phyloP scores from a whole-genome alignment of 83 land plant species.

The Isoetes engelmannii region DNA sequence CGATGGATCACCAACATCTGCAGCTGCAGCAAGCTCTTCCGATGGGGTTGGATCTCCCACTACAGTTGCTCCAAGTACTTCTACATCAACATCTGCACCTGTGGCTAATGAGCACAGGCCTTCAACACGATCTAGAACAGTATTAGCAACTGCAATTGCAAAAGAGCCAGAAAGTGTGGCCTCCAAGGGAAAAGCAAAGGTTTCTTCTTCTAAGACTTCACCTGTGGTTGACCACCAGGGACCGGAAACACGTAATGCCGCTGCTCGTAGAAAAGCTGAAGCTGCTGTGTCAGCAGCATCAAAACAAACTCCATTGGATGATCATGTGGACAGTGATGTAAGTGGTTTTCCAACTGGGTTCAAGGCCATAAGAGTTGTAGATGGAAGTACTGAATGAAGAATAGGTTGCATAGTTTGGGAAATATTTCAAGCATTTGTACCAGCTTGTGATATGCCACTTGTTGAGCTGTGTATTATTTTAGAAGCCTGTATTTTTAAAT shows the following conservation, averaged over 20 bases:
- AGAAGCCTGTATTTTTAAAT: background rate
- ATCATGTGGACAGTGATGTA: constrained; percentile 29
- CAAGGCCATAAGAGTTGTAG: too few species aligned
- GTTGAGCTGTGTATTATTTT: background rate
- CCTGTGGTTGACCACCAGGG: constrained; percentile 42
- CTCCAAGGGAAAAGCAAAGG: constrained; percentile 90
- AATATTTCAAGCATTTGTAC: too few species aligned
- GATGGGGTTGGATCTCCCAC: constrained; percentile 49
- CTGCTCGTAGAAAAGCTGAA: constrained; percentile 67
- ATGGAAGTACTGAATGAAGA: too few species aligned
- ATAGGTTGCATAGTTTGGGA: too few species aligned
- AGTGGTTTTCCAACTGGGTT: background rate
- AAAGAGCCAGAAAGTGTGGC: constrained; percentile 46
- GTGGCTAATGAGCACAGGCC: constrained; percentile 44
- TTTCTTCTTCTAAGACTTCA: constrained; percentile 19
- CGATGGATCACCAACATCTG: constrained; percentile 52
- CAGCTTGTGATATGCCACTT: background rate
- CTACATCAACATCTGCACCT: constrained; percentile 45
- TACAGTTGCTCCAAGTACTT: constrained; percentile 43
- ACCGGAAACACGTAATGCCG: constrained; percentile 88
- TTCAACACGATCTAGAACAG: constrained; percentile 71
- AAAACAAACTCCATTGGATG: constrained; percentile 33
- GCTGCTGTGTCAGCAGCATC: constrained; percentile 54
- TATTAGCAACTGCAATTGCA: constrained; percentile 36
- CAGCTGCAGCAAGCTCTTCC: constrained; percentile 41